Evolutionary conservation across 2,329 filamentous ascomycete species (phyloP), one percentile per base, ranked within the genome.

Genomic region (Phyllosticta citriasiana): DNA sequence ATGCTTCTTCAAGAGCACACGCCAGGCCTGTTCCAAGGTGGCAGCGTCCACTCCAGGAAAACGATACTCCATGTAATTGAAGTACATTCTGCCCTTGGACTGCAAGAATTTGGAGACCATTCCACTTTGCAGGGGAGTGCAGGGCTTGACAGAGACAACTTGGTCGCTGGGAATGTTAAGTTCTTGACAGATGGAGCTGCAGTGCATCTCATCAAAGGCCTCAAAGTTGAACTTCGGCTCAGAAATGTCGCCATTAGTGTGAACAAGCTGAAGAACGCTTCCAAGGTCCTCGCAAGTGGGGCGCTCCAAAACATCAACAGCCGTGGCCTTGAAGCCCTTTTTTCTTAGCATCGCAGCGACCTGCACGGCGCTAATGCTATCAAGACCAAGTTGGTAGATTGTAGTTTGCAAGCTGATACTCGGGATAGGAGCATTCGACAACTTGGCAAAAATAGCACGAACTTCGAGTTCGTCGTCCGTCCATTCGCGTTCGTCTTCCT

Each of bases 361-460:
- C 68, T 96, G 91, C 16, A 84, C 80, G 0, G 91, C 89, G 63
- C 88, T 92, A 68, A 97, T 94, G 70, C 92, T 97, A 73, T 97
- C 92, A 3, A 97, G 77, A 0, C 93, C 93, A n/a, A 96, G 82
- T 62, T 88, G 85, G 67, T 93, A 96, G 56, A 97, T 90, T 0
- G 89, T 91, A 0, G 85, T 90, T 9, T 81, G 70, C 12, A 79
- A 79, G 3, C 70, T 67, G 55, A 96, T 86, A 0, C 74, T 76
- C 0, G 77, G 67, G 1, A 70, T 61, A 0, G 81, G 70, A 4
- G 81, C 73, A 1, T 78, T 75, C 0, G 88, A 85, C 25, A 94
- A 78, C 6, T 74, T 74, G 0, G 83, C 79, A 19, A 92, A 72
- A 0, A 84, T 76, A 0, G 78, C 68, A 4, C 85, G 81, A 47